A percentile compares a stretch with the other conserved stretches of the same genome.
phyloP scores from a whole-genome alignment of 768 basidiomycete species.

The Trametes cingulata region DNA sequence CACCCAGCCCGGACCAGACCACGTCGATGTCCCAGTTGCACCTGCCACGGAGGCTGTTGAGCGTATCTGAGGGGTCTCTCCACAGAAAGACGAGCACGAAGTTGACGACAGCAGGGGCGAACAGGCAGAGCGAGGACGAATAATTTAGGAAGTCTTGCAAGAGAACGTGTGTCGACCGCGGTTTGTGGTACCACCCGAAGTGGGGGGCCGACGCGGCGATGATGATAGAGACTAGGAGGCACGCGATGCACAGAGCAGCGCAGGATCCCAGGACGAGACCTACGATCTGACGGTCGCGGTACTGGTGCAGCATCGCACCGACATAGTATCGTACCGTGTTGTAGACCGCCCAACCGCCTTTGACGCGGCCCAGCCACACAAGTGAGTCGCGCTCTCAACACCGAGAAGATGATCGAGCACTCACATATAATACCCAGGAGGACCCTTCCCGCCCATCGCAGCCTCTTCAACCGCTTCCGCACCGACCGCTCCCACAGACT shows the following conservation, averaged over 20 bases:
- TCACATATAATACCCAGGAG: slow-evolving; percentile 42
- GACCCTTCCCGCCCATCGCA: slow-evolving; percentile 31
- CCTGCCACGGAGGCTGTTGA: slow-evolving; percentile 41
- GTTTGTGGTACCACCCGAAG: slow-evolving; percentile 32
- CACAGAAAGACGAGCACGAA: slow-evolving; percentile 55
- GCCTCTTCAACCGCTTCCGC: slow-evolving; percentile 36
- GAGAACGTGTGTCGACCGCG: slow-evolving; percentile 33
- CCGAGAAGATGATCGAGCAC: slow-evolving; percentile 7
- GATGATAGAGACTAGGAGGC: slow-evolving; percentile 39
- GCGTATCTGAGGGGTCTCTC: slow-evolving; percentile 42
- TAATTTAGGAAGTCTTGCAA: slow-evolving; percentile 41
- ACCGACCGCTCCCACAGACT: slow-evolving; percentile 30
- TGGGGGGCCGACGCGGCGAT: slow-evolving; percentile 43
- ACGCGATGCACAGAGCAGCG: slow-evolving; percentile 43
- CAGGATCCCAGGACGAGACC: slow-evolving; percentile 52
- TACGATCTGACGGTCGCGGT: slow-evolving; percentile 41
- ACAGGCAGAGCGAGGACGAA: slow-evolving; percentile 47
- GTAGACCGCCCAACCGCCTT: slow-evolving; percentile 63
- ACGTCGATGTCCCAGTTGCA: slow-evolving; percentile 69
- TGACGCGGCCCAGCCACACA: background rate
- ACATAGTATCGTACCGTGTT: slow-evolving; percentile 66
- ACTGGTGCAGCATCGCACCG: slow-evolving; percentile 49
- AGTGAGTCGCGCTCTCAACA: background rate
- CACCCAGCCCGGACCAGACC: slow-evolving; percentile 53
- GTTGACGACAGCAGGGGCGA: slow-evolving; percentile 56